Evolutionary conservation across 441 rosid genomes (phyloP).

Genomic region (Adansonia madagascariensis): DNA sequence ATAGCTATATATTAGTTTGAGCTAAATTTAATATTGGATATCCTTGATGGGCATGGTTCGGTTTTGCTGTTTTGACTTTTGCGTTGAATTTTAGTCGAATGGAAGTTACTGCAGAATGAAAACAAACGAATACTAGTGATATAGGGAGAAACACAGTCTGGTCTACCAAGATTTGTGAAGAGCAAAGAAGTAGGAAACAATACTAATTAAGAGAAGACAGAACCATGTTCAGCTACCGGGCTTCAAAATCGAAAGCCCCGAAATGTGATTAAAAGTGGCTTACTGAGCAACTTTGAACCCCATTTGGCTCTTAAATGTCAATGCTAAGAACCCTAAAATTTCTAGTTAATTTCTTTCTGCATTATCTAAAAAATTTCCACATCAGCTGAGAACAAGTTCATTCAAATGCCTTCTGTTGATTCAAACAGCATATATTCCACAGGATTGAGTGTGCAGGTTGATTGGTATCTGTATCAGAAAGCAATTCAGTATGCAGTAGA

Average conservation of each 20-base stretch:
- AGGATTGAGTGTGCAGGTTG: not conserved
- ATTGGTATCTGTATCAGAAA: not conserved
- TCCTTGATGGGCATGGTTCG: not conserved
- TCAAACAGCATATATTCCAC: not conserved
- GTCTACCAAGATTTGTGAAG: slow-evolving; percentile 1
- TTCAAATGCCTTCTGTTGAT: not conserved
- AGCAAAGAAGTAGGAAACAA: not conserved
- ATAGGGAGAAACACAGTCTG: not conserved
- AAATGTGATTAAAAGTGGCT: not conserved
- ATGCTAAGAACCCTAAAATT: not conserved
- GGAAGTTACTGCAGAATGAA: not conserved
- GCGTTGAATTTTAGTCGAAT: not conserved
- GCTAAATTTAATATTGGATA: not conserved
- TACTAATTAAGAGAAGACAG: not conserved
- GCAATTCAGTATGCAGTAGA: not conserved
- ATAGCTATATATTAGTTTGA: not conserved
- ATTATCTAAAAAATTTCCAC: not conserved
- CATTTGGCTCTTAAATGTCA: not conserved
- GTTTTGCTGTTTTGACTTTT: slow-evolving; percentile 10
- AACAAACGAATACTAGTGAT: not conserved
- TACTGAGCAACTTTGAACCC: not conserved
- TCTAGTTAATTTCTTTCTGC: not conserved
- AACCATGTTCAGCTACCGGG: not conserved
- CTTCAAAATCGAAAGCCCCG: not conserved
- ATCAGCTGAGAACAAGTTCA: not conserved